Evolutionary conservation across 2,329 filamentous ascomycete genomes (phyloP).

Genomic region (Pyrenochaeta sp.): DNA sequence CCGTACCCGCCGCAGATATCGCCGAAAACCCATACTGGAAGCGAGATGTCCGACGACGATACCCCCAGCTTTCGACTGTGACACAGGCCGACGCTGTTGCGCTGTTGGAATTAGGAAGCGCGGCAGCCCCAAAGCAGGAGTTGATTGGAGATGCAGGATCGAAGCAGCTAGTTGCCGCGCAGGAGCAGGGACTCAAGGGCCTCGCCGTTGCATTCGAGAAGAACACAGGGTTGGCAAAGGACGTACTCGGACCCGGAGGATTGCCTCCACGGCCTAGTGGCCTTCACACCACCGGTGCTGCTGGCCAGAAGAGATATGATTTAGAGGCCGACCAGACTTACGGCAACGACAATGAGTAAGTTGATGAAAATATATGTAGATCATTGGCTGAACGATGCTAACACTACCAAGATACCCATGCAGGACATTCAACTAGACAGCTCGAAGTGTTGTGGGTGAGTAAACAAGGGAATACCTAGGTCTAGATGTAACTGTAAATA

Average conservation of each 20-base stretch:
- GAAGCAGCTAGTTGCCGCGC: constrained; percentile 76
- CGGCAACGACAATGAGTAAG: constrained; percentile 55
- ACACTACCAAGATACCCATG: constrained; percentile 51
- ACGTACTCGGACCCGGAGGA: constrained; percentile 76
- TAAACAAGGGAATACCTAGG: too few species aligned
- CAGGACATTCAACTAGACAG: constrained; percentile 54
- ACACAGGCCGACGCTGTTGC: constrained; percentile 85
- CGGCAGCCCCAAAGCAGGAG: constrained; percentile 80
- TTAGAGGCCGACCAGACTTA: constrained; percentile 74
- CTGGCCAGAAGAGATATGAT: constrained; percentile 75
- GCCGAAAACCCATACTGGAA: constrained; percentile 97
- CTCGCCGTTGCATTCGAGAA: constrained; percentile 77
- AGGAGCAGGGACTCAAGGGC: constrained; percentile 74
- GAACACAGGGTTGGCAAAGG: constrained; percentile 60
- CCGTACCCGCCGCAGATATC: constrained; percentile 82
- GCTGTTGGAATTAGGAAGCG: constrained; percentile 84
- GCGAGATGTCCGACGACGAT: constrained; percentile 83
- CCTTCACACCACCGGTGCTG: constrained; percentile 59
- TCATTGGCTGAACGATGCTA: constrained; percentile 9
- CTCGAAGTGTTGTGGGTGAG: too few species aligned
- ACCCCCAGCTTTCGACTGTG: constrained; percentile 81
- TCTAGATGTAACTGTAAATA: constrained; percentile 40
- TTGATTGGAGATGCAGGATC: constrained; percentile 75
- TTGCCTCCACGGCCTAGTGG: constrained; percentile 87
- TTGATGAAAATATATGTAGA: constrained; percentile 10